A percentile compares a stretch with the other conserved stretches of the same genome.
phyloP scores from a whole-genome alignment of 2,329 filamentous ascomycete genomes.

The Phialocephala subalpina region DNA sequence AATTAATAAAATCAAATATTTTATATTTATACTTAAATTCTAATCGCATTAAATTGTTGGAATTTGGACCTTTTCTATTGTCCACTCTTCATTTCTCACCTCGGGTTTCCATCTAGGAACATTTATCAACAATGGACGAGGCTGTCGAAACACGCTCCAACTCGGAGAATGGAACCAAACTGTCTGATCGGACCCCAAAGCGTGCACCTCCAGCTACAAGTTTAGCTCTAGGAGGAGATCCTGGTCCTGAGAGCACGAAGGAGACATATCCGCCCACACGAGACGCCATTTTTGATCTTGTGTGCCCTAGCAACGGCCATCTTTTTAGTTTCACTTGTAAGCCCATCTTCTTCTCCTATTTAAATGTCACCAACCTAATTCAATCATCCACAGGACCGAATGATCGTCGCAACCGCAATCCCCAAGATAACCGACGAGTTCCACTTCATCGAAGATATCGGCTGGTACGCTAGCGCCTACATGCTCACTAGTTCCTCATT shows the following conservation, averaged over 20 bases:
- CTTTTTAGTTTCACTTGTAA: slow-evolving; percentile 19
- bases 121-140: not conserved
- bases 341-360: slow-evolving; percentile 4
- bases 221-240: not conserved
- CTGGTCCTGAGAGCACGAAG: not conserved
- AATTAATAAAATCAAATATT: no score
- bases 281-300: slow-evolving; percentile 12
- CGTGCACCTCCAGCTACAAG: not conserved
- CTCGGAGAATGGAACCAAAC: slow-evolving; percentile 3
- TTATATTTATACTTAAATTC: not conserved
- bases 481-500: slow-evolving; percentile 31
- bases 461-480: slow-evolving; percentile 36
- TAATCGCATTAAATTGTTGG: not conserved
- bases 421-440: slow-evolving; percentile 13
- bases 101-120: not conserved
- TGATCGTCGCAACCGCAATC: slow-evolving; percentile 12
- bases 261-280: slow-evolving; percentile 14
- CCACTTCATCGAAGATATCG: slow-evolving; percentile 3
- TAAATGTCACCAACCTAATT: not conserved
- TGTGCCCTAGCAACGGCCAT: not conserved
- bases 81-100: not conserved
- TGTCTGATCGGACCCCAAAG: not conserved
- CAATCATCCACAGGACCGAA: not conserved
- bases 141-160: not conserved
- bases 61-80: not conserved